These are phyloP conservation scores for Backusella circina DNA, from an alignment of 192 early-diverging fungal genomes.

Conservation along the genomic window DNA sequence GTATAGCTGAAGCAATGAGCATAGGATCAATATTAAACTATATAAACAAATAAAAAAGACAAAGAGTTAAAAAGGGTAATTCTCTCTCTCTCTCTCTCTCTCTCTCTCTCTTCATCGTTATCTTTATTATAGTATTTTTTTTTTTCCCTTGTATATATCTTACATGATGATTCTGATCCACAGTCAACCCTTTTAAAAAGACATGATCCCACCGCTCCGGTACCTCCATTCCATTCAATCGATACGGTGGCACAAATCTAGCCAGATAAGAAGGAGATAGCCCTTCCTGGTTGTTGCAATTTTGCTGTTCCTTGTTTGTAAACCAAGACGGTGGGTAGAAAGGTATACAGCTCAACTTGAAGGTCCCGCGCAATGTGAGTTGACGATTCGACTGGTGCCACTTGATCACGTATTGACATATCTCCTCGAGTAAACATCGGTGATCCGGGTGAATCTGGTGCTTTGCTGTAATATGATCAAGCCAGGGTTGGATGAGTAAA, in stretches of 20 bases:
- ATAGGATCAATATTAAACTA: conserved; percentile 14
- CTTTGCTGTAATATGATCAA: not conserved
- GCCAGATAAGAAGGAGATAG: conserved; percentile 26
- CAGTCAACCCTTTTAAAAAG: conserved; percentile 26
- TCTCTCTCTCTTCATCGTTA: no score
- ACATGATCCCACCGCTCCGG: conserved; percentile 27
- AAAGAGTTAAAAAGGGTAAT: no score
- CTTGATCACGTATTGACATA: conserved; percentile 15
- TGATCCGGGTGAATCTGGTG: conserved; percentile 14
- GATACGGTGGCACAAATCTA: conserved; percentile 26
- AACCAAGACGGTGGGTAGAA: conserved; percentile 27
- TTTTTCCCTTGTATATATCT: not conserved
- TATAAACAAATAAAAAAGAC: not conserved
- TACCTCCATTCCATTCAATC: not conserved
- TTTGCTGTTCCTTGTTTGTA: conserved; percentile 12
- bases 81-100: no score
- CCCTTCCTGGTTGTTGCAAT: conserved; percentile 9
- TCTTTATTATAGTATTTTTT: not conserved
- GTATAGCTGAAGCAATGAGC: conserved; percentile 4
- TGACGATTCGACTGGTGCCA: conserved; percentile 20
- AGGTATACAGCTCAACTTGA: conserved; percentile 14
- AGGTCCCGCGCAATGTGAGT: conserved; percentile 6
- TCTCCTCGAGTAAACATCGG: conserved; percentile 4
- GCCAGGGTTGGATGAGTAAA: conserved; percentile 8
- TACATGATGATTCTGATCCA: conserved; percentile 25